Evolutionary conservation across 2,329 filamentous ascomycete genomes (phyloP).

Genomic region (Ambrosiella cleistominuta): DNA sequence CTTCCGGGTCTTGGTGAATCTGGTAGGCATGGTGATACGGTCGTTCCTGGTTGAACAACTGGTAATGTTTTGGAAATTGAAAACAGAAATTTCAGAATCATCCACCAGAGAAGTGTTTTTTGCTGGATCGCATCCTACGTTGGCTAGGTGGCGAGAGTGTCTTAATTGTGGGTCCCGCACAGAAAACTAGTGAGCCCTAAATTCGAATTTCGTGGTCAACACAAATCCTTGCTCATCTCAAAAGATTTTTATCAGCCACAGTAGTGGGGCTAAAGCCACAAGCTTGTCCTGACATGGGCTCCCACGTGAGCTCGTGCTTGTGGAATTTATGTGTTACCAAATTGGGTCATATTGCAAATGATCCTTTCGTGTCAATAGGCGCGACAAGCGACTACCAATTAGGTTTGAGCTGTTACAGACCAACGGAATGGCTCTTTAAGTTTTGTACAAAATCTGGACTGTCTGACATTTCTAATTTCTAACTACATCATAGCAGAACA

Average conservation of each 20-base stretch:
- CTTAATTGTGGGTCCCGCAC: constrained; percentile 11
- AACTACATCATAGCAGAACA: neutral
- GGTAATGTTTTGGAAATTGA: constrained; percentile 12
- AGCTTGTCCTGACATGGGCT: neutral
- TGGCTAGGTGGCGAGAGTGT: constrained; percentile 4
- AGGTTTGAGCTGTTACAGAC: no score
- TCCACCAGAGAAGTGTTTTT: constrained; percentile 11
- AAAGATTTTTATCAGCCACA: constrained; percentile 1
- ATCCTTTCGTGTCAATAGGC: neutral
- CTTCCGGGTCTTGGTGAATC: constrained; percentile 61
- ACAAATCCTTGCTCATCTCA: neutral
- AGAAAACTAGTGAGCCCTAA: constrained; percentile 12
- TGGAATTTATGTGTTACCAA: neutral
- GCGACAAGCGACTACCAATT: neutral
- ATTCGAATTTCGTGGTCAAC: neutral
- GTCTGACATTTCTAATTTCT: no score
- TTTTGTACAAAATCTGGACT: no score
- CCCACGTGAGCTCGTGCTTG: constrained; percentile 6
- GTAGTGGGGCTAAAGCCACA: neutral
- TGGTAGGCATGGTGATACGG: constrained; percentile 49
- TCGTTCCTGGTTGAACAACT: constrained; percentile 17
- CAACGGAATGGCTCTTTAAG: no score
- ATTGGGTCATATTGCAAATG: neutral
- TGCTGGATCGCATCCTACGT: constrained; percentile 9
- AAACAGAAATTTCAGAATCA: constrained; percentile 12